phyloP scores from a whole-genome alignment of 352 stramenopile species.

The Globisporangium paroecandrum region DNA sequence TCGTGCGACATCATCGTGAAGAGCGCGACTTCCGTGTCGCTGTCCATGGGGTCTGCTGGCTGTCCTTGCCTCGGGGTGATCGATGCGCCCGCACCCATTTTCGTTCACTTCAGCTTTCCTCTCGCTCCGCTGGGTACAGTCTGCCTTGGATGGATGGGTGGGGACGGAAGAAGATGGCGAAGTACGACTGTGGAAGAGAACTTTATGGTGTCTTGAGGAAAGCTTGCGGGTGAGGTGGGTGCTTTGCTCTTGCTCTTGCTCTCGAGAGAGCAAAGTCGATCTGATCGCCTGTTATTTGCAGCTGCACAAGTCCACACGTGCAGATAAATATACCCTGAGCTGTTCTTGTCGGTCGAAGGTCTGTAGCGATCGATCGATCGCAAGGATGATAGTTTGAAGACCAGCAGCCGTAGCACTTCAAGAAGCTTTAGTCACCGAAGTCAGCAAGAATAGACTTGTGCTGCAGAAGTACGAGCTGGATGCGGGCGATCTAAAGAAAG shows the following conservation, averaged over 20 bases:
- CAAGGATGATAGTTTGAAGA: background rate
- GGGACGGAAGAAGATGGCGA: conserved; percentile 1
- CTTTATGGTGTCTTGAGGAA: background rate
- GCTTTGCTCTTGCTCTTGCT: background rate
- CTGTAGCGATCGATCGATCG: background rate
- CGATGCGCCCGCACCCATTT: conserved; percentile 47
- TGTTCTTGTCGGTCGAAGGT: conserved; percentile 3
- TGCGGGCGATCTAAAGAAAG: background rate
- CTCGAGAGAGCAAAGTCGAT: background rate
- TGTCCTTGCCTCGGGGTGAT: conserved; percentile 18
- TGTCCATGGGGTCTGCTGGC: conserved; percentile 16
- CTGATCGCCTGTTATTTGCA: conserved; percentile 2
- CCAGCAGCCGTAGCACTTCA: background rate
- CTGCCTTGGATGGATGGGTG: background rate
- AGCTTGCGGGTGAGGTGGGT: background rate
- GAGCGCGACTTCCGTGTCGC: conserved; percentile 34
- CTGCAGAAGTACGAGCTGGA: background rate
- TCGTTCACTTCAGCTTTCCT: conserved; percentile 3
- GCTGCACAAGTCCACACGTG: background rate
- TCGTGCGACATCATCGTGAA: conserved; percentile 58
- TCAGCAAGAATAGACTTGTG: conserved; percentile 3
- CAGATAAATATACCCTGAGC: background rate
- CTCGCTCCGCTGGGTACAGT: background rate
- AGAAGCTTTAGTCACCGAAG: background rate
- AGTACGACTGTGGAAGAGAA: conserved; percentile 1